Conservation (phyloP, 306 rosid species). For the Cucurbita ficifolia region DNA sequence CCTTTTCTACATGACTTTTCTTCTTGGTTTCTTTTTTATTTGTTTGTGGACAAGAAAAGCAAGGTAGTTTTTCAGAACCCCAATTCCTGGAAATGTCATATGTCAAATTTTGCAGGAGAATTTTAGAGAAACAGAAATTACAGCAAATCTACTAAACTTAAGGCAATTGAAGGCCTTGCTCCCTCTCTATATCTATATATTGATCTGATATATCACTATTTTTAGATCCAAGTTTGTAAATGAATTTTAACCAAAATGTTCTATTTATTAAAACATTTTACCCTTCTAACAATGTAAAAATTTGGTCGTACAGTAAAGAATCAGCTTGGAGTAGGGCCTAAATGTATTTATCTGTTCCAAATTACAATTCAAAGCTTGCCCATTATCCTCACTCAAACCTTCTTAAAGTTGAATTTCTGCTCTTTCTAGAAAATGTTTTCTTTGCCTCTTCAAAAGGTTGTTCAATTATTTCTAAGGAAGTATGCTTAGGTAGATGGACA, state of each 20-base stretch:
- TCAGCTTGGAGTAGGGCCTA: not conserved
- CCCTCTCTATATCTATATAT: not conserved
- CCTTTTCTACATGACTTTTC: not conserved
- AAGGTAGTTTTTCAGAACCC: not conserved
- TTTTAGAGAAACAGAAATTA: not conserved
- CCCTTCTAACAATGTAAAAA: not conserved
- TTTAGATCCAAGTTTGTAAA: not conserved
- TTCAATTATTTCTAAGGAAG: no score
- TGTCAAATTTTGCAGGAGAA: not conserved
- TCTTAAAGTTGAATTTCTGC: no score
- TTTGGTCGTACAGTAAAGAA: not conserved
- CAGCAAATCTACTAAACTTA: not conserved
- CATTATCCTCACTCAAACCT: no score
- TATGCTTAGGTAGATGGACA: no score
- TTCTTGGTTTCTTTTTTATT: not conserved
- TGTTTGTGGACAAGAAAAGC: not conserved
- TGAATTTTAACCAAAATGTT: not conserved
- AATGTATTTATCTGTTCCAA: not conserved
- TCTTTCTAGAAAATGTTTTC: no score
- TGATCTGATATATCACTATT: not conserved
- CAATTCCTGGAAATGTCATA: not conserved
- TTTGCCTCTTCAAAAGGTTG: no score
- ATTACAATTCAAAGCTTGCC: no score
- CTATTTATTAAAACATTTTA: not conserved
- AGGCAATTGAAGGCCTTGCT: not conserved